Percentiles rank a stretch among this genome's conserved stretches.
Evolutionary conservation across 768 basidiomycete genomes (phyloP).

Genomic region (Auricularia sp.): DNA sequence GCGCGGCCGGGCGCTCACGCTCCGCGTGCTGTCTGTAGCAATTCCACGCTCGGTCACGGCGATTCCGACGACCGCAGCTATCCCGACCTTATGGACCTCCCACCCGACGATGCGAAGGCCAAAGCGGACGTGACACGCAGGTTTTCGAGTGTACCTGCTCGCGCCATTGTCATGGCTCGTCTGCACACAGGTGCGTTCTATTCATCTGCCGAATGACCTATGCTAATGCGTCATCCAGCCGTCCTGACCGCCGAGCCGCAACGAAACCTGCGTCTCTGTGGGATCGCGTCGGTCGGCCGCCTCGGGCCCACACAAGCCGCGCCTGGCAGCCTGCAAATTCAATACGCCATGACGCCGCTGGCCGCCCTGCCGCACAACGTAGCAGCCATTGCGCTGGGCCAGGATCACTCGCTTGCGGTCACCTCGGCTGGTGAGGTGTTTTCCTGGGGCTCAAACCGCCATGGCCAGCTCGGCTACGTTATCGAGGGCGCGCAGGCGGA

Average conservation of each 20-base stretch:
- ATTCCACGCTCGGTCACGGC: constrained; percentile 78
- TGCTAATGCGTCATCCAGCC: constrained; percentile 14
- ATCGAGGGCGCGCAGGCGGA: constrained; percentile 65
- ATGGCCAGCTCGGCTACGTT: constrained; percentile 78
- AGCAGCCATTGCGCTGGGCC: constrained; percentile 68
- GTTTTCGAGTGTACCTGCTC: constrained; percentile 54
- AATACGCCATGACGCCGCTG: constrained; percentile 58
- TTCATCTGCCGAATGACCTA: too few relatives aligned
- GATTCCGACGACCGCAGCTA: constrained; percentile 67
- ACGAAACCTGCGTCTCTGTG: constrained; percentile 75
- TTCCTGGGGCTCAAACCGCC: constrained; percentile 87
- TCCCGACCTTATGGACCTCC: constrained; percentile 66
- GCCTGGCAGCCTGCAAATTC: constrained; percentile 41
- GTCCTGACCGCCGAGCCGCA: constrained; percentile 63
- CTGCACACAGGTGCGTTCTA: constrained; percentile 64
- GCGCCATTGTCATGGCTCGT: constrained; percentile 70
- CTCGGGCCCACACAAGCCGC: constrained; percentile 21
- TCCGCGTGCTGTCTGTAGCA: constrained; percentile 32
- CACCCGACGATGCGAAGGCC: constrained; percentile 24
- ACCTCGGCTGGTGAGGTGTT: constrained; percentile 73
- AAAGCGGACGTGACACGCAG: constrained; percentile 28
- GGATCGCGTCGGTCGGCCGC: constrained; percentile 84
- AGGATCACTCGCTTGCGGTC: constrained; percentile 87
- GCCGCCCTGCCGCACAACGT: constrained; percentile 47
- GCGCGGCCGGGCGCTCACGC: background rate